Evolutionary conservation across 805 yeast genomes (phyloP), one percentile per base, ranked within the genome.

Genomic region (Cephaloascus albidus): DNA sequence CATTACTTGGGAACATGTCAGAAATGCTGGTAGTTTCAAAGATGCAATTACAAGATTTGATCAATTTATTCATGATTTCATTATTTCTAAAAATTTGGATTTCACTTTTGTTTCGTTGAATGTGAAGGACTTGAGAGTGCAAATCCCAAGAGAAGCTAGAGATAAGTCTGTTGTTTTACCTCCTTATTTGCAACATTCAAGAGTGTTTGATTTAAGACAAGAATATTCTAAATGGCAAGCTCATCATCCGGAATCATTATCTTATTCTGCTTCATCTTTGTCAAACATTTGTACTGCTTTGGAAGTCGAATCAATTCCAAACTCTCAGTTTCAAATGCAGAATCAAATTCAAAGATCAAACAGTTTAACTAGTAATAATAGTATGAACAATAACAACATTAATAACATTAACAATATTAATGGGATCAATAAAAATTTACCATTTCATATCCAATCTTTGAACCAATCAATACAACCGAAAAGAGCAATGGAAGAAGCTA

Each of bases 141-240:
- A 81, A 51, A 61, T 89, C 28, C 82, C 84, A 10, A 70, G 94
- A 36, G 95, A 87, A 55, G 85, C 95, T 5, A 68, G 86, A 33
- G 95, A 85, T 53, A 77, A 82, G 53, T 72, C 76, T 10, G 78
- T 83, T 41, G 72, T 68, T 3, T 67, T 88, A 40, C 96, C 96
- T 0, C 67, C 74, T 3, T 85, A 81, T 54, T 60, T 89, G 42
- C 85, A 81, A 54, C 80, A 81, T 46, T 84, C 96, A 3, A 68
- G 79, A 35, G 71, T 82, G 18, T 87, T 85, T 58, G 95, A 86
- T 57, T 60, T 88, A 44, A 72, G 74, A 53, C 74, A 72, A 43
- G 97, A 89, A 57, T 86, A 72, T 57, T 54, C 70, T 33, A 81
- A 77, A 48, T 83, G 87, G 85, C 85, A 81, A 55, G 62, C 61